Evolutionary conservation across 176 grass and related monocot genomes (phyloP).

Genomic region (Musa troglodytarum): DNA sequence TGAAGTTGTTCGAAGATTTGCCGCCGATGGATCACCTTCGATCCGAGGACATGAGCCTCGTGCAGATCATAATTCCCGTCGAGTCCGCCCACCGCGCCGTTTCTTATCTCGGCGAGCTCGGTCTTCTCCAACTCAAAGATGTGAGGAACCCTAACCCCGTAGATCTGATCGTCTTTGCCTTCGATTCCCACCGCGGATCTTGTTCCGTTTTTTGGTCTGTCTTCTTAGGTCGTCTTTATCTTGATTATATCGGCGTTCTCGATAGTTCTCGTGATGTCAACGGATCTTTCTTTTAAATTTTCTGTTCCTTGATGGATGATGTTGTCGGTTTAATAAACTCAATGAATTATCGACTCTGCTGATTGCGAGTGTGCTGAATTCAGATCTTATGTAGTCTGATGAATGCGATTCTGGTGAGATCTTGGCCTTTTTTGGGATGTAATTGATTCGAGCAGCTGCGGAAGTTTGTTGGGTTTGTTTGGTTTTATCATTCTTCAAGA

Average conservation of each 20-base stretch:
- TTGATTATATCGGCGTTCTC: background rate
- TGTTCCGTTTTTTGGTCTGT: background rate
- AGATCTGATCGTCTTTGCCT: conserved; percentile 8
- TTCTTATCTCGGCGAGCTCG: conserved; percentile 94
- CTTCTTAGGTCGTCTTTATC: background rate
- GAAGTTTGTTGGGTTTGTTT: background rate
- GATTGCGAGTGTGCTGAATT: background rate
- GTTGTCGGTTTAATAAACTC: background rate
- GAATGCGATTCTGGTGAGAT: background rate
- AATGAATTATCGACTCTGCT: background rate
- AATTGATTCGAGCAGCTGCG: background rate
- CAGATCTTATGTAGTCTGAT: background rate
- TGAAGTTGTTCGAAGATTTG: conserved; percentile 74
- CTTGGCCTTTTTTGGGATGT: background rate
- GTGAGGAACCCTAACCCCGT: conserved; percentile 38
- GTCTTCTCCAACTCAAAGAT: conserved; percentile 96
- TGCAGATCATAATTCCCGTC: conserved; percentile 94
- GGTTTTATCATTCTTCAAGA: background rate
- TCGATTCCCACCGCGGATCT: background rate
- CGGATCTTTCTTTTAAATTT: background rate
- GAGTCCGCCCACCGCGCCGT: conserved; percentile 76
- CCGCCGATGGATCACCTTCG: conserved; percentile 93
- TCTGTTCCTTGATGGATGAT: background rate
- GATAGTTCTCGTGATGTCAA: background rate
- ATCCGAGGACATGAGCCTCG: conserved; percentile 97